phyloP scores from a whole-genome alignment of 2,329 filamentous ascomycete genomes.

The Eurotiales sp. region DNA sequence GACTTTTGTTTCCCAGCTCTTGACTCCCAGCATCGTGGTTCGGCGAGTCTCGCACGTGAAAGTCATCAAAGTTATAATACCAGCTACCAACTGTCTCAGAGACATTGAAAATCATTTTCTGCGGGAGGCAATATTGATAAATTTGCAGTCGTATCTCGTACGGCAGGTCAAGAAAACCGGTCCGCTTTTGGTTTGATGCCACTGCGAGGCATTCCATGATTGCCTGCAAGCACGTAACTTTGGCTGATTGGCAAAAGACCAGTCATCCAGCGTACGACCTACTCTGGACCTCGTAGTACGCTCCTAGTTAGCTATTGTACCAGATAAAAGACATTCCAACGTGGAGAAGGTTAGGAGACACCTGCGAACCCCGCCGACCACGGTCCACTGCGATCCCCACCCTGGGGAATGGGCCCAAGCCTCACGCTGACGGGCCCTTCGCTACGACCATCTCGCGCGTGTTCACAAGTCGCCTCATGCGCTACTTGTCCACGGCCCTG shows the following conservation, averaged over 20 bases:
- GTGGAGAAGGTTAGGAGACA: no score
- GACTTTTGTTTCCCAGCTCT: background rate
- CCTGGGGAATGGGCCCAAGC: no score
- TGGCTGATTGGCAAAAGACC: constrained; percentile 8
- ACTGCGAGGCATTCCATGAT: background rate
- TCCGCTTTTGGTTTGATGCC: background rate
- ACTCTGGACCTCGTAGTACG: no score
- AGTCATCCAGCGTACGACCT: no score
- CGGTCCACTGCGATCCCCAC: no score
- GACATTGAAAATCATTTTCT: background rate
- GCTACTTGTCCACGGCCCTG: no score
- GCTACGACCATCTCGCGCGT: no score
- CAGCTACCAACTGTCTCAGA: background rate
- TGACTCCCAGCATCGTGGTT: background rate
- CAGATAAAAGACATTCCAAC: no score
- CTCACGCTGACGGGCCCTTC: no score
- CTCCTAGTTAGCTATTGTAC: no score
- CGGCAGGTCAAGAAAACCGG: background rate
- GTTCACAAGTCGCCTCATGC: no score
- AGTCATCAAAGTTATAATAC: background rate
- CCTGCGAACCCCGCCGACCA: no score
- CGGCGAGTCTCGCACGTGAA: background rate
- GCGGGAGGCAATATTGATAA: background rate
- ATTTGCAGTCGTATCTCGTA: background rate
- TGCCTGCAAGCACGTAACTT: constrained; percentile 2